Evolutionary conservation across 805 yeast species (phyloP), one percentile per base, ranked within the genome.

Genomic region (Candida anglica): DNA sequence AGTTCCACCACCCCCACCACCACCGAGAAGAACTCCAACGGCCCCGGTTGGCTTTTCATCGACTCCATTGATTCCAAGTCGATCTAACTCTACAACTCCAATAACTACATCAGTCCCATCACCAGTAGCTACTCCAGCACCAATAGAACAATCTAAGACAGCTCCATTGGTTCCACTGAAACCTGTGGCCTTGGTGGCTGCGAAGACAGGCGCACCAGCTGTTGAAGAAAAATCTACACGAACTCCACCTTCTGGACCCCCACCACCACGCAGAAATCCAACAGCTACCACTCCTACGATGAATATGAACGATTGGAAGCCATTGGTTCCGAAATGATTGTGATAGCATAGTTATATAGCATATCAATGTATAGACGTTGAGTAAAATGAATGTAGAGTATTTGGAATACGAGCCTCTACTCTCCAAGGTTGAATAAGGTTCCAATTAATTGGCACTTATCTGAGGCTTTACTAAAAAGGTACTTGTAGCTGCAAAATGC

Each of bases 251-350:
- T 26, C 24, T 4, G 30, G 25, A 15, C 33, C 35, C 13, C 34
- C 47, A 41, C 30, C 40, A 31, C 29, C 36, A 2, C 21, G 30
- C 16, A 28, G 33, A 19, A 31, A 29, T n/a, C 28, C 28, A 23
- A 16, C 16, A 11, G 21, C 33, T 4, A 33, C 31, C 5, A 18
- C 22, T 15, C 38, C 28, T 6, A 22, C 19, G 20, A 30, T 49
- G 30, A 38, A 58, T 2, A 56, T 71, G 66, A 63, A 72, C 5
- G 70, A 71, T 17, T 73, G 78, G 79, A 69, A 68, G 33, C 77
- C 78, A 4, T 52, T 72, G 32, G 58, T 68, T 15, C 79, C 78
- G 5, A 71, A 69, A 43, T 71, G 48, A 50, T n/a, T n/a, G n/a
- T n/a, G n/a, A n/a, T n/a, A n/a, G n/a, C n/a, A n/a, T n/a, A n/a